A percentile compares a stretch with the other conserved stretches of the same genome.
phyloP scores from a whole-genome alignment of 176 grass and related monocot genomes.

The Aegilops bicornis region DNA sequence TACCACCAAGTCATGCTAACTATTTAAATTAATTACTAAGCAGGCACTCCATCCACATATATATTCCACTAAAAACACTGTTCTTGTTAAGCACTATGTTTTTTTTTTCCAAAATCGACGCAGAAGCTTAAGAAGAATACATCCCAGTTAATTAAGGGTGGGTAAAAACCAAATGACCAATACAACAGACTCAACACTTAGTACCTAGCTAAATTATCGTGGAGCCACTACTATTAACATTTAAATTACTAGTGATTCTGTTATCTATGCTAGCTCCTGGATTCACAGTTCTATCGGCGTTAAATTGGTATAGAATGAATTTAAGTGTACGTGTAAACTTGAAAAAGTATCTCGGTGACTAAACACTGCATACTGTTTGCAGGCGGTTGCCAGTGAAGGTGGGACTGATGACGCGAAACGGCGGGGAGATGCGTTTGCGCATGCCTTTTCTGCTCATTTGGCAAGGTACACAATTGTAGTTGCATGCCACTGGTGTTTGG shows the following conservation, averaged over 20 bases:
- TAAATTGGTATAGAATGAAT: slow-evolving; percentile 15
- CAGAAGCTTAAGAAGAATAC: slow-evolving; percentile 2
- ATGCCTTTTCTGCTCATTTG: slow-evolving; percentile 97
- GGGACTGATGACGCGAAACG: slow-evolving; percentile 95
- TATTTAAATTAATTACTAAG: background rate
- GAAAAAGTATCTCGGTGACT: background rate
- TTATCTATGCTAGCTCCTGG: slow-evolving; percentile 1
- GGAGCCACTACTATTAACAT: background rate
- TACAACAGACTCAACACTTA: background rate
- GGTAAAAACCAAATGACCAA: background rate
- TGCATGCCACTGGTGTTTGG: background rate
- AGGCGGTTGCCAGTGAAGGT: slow-evolving; percentile 99
- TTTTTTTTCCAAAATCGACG: background rate
- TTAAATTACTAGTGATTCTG: background rate
- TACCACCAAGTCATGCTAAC: background rate
- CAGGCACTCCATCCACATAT: background rate
- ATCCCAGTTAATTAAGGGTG: background rate
- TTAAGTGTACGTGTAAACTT: slow-evolving; percentile 1
- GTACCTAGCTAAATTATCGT: background rate
- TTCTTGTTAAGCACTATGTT: background rate
- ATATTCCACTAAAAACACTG: background rate
- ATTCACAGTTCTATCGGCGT: background rate
- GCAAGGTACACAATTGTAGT: slow-evolving; percentile 57
- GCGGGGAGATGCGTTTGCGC: slow-evolving; percentile 93
- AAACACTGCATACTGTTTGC: slow-evolving; percentile 11